Evolutionary conservation across 371 early-diverging fungal species (phyloP), one percentile per base, ranked within the genome.

Genomic region (Mortierella sp.): DNA sequence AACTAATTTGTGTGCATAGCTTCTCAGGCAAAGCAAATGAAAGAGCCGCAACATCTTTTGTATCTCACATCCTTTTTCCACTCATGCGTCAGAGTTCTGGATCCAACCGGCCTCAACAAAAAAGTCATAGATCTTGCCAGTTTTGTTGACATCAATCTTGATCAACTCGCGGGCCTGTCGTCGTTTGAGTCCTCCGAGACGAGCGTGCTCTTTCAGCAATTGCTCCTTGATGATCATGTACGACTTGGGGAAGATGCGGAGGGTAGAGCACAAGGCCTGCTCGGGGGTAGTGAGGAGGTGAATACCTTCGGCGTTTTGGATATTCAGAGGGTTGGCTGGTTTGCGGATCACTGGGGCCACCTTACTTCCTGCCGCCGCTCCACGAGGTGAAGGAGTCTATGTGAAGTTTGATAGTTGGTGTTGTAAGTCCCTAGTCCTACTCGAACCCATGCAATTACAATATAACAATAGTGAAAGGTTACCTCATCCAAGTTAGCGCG

Each of bases 101-200:
- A 98, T 94, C 99, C 98, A 98, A 0, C 98, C 98, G 81, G 91
- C 95, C 79, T 94, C 93, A 13, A 97, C 92, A 84, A 98, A 98
- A 81, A 97, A 98, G 80, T 98, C 97, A 79, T 95, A 98, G 11
- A 98, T 92, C 77, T 92, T 84, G 78, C 92, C 92, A 0, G 96
- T 95, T 88, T 97, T 98, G 90, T 95, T 95, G 9, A 94, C 95
- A 81, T 98, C 98, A 76, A 98, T 96, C 89, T 95, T 96, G 86
- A 97, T 92, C 72, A 98, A 84, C 63, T 93, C 92, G 31, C 96
- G 88, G 3, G 96, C 96, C 79, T 95, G 93, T 68, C 95, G 90
- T 57, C 96, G 91, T 79, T 92, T 91, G 80, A 98, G 88, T 5
- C 80, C 87, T 1, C 98, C 98, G 44, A 88, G 90, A 3, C 92